Conservation (phyloP, 192 early-diverging fungal species). For the Umbelopsis isabellina region DNA sequence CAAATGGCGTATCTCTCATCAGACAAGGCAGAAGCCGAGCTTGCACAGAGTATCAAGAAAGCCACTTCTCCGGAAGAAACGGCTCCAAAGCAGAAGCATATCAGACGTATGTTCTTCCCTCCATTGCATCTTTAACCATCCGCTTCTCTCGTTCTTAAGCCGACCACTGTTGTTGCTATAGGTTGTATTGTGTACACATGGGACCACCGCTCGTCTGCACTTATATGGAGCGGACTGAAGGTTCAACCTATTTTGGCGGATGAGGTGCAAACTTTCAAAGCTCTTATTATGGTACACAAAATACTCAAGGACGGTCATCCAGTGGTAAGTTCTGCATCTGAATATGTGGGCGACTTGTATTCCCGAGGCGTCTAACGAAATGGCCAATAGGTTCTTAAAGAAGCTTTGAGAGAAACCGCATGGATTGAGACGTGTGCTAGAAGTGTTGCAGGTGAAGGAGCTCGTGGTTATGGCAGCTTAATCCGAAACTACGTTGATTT, state of each 20-base stretch:
- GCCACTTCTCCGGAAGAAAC: constrained; percentile 87
- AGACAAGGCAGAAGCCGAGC: constrained; percentile 83
- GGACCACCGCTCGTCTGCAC: constrained; percentile 85
- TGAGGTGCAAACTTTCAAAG: constrained; percentile 97
- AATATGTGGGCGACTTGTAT: neutral
- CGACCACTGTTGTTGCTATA: constrained; percentile 5
- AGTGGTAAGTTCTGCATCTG: constrained; percentile 48
- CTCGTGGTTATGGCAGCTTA: constrained; percentile 74
- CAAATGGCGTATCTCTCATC: constrained; percentile 42
- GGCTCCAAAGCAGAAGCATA: constrained; percentile 98
- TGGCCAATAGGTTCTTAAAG: constrained; percentile 72
- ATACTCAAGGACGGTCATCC: constrained; percentile 92
- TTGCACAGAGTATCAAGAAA: constrained; percentile 89
- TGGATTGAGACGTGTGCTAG: constrained; percentile 84
- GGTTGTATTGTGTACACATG: constrained; percentile 93
- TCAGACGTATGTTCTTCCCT: constrained; percentile 58
- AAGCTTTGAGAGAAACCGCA: constrained; percentile 75
- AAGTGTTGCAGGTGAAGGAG: constrained; percentile 52
- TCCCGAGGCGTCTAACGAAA: neutral
- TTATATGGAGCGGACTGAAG: constrained; percentile 86
- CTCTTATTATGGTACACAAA: constrained; percentile 93
- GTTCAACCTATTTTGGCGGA: constrained; percentile 85
- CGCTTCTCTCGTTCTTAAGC: neutral
- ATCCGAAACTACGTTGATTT: constrained; percentile 93
- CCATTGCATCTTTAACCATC: neutral